Evolutionary conservation across 495 filamentous ascomycete genomes (phyloP), one percentile per base, ranked within the genome.

Genomic region (Tetracladium marchalianum): DNA sequence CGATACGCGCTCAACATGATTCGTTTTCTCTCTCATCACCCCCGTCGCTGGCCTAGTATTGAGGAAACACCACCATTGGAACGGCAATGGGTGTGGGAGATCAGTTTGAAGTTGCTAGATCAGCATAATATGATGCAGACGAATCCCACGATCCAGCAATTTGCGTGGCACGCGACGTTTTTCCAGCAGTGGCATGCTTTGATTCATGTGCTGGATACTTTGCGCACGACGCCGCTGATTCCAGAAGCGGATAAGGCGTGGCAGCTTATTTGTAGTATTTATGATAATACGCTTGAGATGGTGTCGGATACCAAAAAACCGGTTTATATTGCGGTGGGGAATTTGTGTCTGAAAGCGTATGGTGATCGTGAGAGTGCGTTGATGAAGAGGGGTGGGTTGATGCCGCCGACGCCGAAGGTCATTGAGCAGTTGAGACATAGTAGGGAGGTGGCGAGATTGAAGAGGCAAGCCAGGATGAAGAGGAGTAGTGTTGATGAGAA

Each of bases 91-190:
- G 63, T 94, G 1, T 87, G 93, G 55, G 66, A 81, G 33, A 80
- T 80, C 0, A 77, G 77, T 2, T 72, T 89, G 13, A 82, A 90
- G 46, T 69, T 84, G 12, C 74, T 89, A 44, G 86, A 93, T 58
- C 84, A 84, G 51, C 71, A 71, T 18, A 62, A 75, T 22, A 60
- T 79, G 13, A 56, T 88, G n/a, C 75, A 78, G 48, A 74, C 65
- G 3, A 78, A 81, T 45, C 61, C 71, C 12, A 66, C 73, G 4
- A 73, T 75, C 2, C 68, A 72, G 42, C 75, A 78, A 41, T 93
- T 82, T 76, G 72, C 73, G n/a, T 95, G 88, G 88, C 40, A 73
- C 86, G 11, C 87, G 84, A 62, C 72, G 75, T 59, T 82, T 76
- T 1, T 85, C 59, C 78, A 80, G 17, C 84, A 90, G 44, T 87